Evolutionary conservation across 2,329 filamentous ascomycete species (phyloP), one percentile per base, ranked within the genome.

Genomic region (Calonectria hawksworthii): DNA sequence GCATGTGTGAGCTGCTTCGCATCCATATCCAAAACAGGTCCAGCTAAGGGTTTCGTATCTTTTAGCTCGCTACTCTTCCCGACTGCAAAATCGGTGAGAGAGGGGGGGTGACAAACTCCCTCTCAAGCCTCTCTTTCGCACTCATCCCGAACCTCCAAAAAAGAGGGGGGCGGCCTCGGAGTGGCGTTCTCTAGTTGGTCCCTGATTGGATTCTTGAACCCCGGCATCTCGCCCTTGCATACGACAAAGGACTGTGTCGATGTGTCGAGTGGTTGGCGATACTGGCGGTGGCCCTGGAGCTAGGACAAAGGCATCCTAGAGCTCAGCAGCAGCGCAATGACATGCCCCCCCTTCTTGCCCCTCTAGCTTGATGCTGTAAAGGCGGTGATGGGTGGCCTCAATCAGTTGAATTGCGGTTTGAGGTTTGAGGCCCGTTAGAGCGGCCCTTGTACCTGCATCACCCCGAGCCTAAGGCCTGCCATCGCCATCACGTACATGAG

Each of bases 381-480:
- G 54, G 54, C 54, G 54, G 54, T 61, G 54, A 61, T 61, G 54
- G 54, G 32, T 61, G 54, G 54, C 54, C 54, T 61, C 54, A 61
- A 61, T 61, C 54, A 36, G n/a, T 36, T 61, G 32, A 61, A 61
- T 61, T 36, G 54, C 21, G 23, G 32, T 61, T 61, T 38, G 54
- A 26, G 23, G 32, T 61, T 61, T 61, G 54, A 61, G 54, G 54
- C 54, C 54, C 34, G 32, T 61, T 61, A 61, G 54, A 23, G 54
- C 54, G 54, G 54, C 54, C 54, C 54, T 61, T 61, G 70, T 68
- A 64, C 70, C 54, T 68, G 70, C 64, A 68, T 56, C 70, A 38
- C 61, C 32, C 50, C 54, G 21, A 61, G n/a, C 13, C 54, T 61
- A 61, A 61, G 10, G 54, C 32, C 54, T 36, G 23, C 51, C 63